A percentile compares a stretch with the other conserved stretches of the same genome.
phyloP scores from a whole-genome alignment of 192 early-diverging fungal genomes.

The Backusella morwellensis region DNA sequence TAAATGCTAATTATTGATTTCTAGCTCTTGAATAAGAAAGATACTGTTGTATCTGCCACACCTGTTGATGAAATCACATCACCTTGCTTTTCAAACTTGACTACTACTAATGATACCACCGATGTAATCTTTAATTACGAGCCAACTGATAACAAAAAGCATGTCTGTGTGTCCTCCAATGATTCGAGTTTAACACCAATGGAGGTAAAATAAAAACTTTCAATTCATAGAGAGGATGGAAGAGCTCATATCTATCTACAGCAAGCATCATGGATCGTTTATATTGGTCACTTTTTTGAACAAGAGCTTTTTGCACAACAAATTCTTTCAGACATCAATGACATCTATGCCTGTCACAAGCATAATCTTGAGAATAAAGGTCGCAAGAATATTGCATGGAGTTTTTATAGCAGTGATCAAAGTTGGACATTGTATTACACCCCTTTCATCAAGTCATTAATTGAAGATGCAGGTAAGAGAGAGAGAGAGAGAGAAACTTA shows the following conservation, averaged over 20 bases:
- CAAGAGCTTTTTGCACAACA: background rate
- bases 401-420: background rate
- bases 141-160: too few relatives aligned
- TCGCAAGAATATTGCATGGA: background rate
- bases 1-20: background rate
- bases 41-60: background rate
- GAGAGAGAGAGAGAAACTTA: background rate
- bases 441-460: background rate
- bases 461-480: slow-evolving; percentile 8
- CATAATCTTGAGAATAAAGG: background rate
- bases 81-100: background rate
- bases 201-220: background rate
- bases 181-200: background rate
- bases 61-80: background rate
- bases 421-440: background rate
- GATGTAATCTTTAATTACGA: background rate
- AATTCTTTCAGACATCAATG: background rate
- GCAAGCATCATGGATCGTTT: slow-evolving; percentile 12
- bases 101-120: background rate
- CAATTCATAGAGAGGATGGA: background rate
- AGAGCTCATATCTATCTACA: background rate
- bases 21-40: background rate
- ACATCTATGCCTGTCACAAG: background rate
- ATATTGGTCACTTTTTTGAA: slow-evolving; percentile 12
- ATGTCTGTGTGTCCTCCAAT: background rate